Evolutionary conservation across 1,284 basidiomycete species (phyloP).

Genomic region (Austropuccinia psidii): DNA sequence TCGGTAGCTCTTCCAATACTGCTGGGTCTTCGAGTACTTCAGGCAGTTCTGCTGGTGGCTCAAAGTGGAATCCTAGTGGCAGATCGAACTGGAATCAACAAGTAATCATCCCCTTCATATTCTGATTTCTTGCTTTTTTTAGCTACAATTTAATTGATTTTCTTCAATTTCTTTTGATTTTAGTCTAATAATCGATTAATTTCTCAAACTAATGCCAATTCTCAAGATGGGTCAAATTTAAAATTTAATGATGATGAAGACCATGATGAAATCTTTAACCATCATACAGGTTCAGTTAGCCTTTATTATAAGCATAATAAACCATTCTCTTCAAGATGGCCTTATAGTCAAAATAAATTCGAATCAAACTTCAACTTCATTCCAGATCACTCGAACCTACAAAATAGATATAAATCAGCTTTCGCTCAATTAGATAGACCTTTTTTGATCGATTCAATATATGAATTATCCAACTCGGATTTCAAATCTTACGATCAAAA

Average conservation of each 20-base stretch:
- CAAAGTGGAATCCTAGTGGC: conserved; percentile 34
- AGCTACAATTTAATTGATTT: neutral
- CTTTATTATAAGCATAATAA: conserved; percentile 21
- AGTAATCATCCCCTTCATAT: neutral
- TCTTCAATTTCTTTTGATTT: neutral
- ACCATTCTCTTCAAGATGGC: conserved; percentile 30
- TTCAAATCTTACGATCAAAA: conserved; percentile 38
- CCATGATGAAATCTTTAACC: neutral
- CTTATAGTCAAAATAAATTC: conserved; percentile 6
- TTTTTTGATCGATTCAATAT: conserved; percentile 43
- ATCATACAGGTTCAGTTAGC: neutral
- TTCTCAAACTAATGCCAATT: conserved; percentile 16
- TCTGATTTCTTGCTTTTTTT: neutral
- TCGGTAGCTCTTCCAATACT: neutral
- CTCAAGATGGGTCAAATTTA: conserved; percentile 14
- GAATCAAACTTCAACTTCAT: neutral
- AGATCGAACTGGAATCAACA: conserved; percentile 35
- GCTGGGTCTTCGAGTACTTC: conserved; percentile 13
- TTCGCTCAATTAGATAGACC: neutral
- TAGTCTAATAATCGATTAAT: conserved; percentile 24
- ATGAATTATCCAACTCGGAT: conserved; percentile 45
- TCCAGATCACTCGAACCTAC: neutral
- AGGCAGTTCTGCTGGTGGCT: conserved; percentile 13
- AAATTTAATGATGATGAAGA: conserved; percentile 28
- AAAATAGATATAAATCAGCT: conserved; percentile 20